Base-by-base conservation (phyloP, 1,284 basidiomycete species). In the Marasmius tenuissimus region DNA sequence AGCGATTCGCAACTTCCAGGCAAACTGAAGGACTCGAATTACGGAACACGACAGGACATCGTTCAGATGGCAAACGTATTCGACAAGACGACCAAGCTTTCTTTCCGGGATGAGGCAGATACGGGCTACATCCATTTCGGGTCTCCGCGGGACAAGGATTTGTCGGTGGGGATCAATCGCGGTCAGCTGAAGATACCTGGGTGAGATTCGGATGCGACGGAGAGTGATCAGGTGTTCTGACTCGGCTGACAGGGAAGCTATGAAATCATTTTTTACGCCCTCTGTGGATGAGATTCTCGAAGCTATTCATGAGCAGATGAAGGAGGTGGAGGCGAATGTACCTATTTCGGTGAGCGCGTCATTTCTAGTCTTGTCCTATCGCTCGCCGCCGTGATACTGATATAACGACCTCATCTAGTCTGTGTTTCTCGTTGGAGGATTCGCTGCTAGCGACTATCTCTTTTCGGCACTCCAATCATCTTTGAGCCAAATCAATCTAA, bases 401-500 rank as follows among this genome's bases (percentile, higher is more conserved):
- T 47, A 20, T 18, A 14, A n/a, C 16, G 22, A 16, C 10, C 9
- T 37, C 16, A n/a, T 54, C 9, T 27, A 80, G 79, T 73, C 69
- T 34, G 71, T 76, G 37, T 68, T 75, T 58, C 67, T 79, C 5
- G 74, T 78, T 8, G 82, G 83, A 8, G 83, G 83, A 0, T 84
- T 82, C 66, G 81, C 79, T 8, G 81, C 82, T 1, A 84, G 80
- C 63, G 80, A 83, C 27, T 84, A 77, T 76, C 70, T 84, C 5
- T 82, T 76, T 65, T 63, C 69, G 0, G 69, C 69, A 42, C 74
- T 85, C 0, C 74, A 73, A 57, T 66, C 62, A 35, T 61, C 70
- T 33, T 67, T 83, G 18, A 68, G 69, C 1, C 40, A 65, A 10
- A 59, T 69, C 0, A 72, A 72, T 34, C 59, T 80, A 37, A 65